Evolutionary conservation across 208 protist genomes (phyloP), one percentile per base, ranked within the genome.

Genomic region (Trypanosoma grayi): DNA sequence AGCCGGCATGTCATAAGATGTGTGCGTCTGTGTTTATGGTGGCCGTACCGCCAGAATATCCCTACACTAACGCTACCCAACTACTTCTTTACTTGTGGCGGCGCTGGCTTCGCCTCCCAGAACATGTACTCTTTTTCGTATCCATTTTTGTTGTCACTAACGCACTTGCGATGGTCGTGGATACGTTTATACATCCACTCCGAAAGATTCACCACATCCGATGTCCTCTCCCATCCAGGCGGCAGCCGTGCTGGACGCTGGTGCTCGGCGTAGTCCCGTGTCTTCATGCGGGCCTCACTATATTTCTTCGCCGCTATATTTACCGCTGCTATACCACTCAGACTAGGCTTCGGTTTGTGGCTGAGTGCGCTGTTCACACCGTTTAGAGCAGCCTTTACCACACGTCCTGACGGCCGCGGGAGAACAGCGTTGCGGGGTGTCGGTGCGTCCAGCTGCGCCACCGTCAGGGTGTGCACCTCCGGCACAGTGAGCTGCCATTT

Each of bases 121-220:
- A 77, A 68, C 52, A 90, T 83, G 43, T 68, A 69, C 55, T 94
- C 87, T 25, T 63, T 54, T 50, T 79, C 73, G 61, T 77, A 87
- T 20, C 87, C 84, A 20, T 77, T 86, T 27, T 34, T 56, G 62
- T 94, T 94, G n/a, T 67, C 34, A 72, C 87, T 82, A 37, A 75
- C 55, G 0, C 86, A 45, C 66, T 86, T 88, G 34, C 70, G 71
- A 43, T 65, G 48, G 30, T 70, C 60, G 43, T 73, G 56, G 37
- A 63, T 73, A 40, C 74, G 78, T 10, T 50, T 59, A 43, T 79
- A 66, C 22, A 86, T 68, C 70, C 76, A 84, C 27, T 75, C 72
- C 28, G 66, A 70, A 47, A 58, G 50, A 18, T 77, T 67, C 16
- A 60, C 44, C n/a, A 64, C 14, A 40, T 75, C 70, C 14, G 52